Percentiles rank a stretch among this genome's conserved stretches.
Conservation (phyloP, 2,329 filamentous ascomycete species). For the Alternaria hordeiaustralica region DNA sequence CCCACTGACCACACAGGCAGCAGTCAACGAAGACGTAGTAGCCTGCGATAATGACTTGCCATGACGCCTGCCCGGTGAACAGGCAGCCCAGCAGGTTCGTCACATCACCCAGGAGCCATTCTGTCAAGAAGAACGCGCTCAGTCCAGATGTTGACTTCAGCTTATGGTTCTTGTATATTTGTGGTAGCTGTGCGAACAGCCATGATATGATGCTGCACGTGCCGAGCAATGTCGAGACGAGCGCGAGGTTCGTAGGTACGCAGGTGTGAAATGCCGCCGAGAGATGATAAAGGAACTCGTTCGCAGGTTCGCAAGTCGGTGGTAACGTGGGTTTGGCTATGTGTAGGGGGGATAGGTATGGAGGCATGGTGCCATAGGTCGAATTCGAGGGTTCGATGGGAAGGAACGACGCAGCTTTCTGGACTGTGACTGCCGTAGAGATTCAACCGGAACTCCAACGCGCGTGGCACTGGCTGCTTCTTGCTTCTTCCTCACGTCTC, state of each 20-base stretch:
- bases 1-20: slow-evolving; percentile 66
- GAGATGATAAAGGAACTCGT: slow-evolving; percentile 62
- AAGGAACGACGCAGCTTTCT: background rate
- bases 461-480: background rate
- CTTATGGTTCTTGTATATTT: slow-evolving; percentile 72
- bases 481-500: slow-evolving; percentile 5
- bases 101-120: slow-evolving; percentile 70
- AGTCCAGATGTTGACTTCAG: slow-evolving; percentile 69
- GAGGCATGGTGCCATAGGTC: slow-evolving; percentile 43
- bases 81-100: slow-evolving; percentile 68
- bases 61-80: slow-evolving; percentile 68
- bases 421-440: background rate
- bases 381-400: slow-evolving; percentile 16
- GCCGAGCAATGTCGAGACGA: slow-evolving; percentile 67
- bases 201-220: slow-evolving; percentile 69
- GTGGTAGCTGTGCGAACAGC: slow-evolving; percentile 73
- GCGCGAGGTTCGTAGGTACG: slow-evolving; percentile 67
- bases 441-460: background rate
- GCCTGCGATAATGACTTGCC: slow-evolving; percentile 69
- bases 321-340: slow-evolving; percentile 56
- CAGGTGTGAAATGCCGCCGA: slow-evolving; percentile 68
- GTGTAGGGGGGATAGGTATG: slow-evolving; percentile 40
- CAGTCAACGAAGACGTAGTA: slow-evolving; percentile 73
- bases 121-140: slow-evolving; percentile 69
- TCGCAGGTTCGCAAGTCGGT: slow-evolving; percentile 65